A percentile compares a stretch with the other conserved stretches of the same genome.
These are phyloP conservation scores for Termitomyces sp. DNA, from an alignment of 768 basidiomycete genomes.

Conservation along the genomic window DNA sequence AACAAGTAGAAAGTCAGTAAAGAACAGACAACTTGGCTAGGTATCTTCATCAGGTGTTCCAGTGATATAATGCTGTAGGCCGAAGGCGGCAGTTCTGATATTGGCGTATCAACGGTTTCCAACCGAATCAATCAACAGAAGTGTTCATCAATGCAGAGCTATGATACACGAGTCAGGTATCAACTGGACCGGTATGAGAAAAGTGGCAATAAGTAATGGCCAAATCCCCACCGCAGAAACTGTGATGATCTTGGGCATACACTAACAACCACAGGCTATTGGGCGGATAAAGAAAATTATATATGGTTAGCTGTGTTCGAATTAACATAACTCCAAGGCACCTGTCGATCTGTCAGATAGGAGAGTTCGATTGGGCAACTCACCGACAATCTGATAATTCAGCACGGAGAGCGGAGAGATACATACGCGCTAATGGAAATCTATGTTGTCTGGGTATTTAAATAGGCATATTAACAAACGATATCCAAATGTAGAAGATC, in stretches of 20 bases:
- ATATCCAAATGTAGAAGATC: neutral
- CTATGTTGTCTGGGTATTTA: neutral
- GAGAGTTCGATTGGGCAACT: neutral
- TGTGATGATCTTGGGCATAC: neutral
- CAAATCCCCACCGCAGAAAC: neutral
- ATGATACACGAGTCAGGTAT: neutral
- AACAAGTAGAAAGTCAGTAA: neutral
- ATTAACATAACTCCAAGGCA: neutral
- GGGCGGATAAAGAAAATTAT: neutral
- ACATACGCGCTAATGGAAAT: neutral
- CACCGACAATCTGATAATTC: neutral
- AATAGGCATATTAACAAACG: neutral
- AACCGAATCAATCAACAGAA: neutral
- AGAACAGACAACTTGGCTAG: constrained; percentile 3
- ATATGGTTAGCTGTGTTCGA: neutral
- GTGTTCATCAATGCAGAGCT: neutral
- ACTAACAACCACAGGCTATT: neutral
- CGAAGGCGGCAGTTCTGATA: neutral
- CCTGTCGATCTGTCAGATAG: constrained; percentile 13
- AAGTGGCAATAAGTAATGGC: neutral
- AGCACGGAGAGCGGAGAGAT: neutral
- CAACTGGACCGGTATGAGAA: neutral
- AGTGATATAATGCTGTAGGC: constrained; percentile 3
- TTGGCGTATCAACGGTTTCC: constrained; percentile 7
- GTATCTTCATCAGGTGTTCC: neutral